A percentile compares a stretch with the other conserved stretches of the same genome.
phyloP scores from a whole-genome alignment of 2,329 filamentous ascomycete genomes.

The Aspergillus felis region DNA sequence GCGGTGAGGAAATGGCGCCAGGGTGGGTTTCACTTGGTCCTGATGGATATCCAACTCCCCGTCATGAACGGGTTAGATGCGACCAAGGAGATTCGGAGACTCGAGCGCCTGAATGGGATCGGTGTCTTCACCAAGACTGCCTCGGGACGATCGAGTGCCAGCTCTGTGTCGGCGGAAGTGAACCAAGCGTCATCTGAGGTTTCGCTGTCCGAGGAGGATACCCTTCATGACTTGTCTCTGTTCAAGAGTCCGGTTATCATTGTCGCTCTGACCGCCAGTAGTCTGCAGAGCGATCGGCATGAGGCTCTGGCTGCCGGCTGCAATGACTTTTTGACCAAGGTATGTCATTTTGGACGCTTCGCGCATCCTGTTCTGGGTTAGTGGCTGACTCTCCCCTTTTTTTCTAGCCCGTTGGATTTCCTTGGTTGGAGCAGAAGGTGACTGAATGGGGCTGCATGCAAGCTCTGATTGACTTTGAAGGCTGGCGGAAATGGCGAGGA shows the following conservation, averaged over 20 bases:
- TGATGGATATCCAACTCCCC: slow-evolving; percentile 98
- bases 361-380: not conserved
- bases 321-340: slow-evolving; percentile 98
- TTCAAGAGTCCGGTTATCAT: slow-evolving; percentile 99
- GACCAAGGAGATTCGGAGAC: slow-evolving; percentile 84
- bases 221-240: slow-evolving; percentile 43
- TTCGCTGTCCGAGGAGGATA: slow-evolving; percentile 34
- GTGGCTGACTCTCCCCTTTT: slow-evolving; percentile 1
- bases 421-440: slow-evolving; percentile 95
- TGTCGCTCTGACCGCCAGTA: slow-evolving; percentile 90
- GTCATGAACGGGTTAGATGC: slow-evolving; percentile 95
- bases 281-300: slow-evolving; percentile 89
- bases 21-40: slow-evolving; percentile 89
- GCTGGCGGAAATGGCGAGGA: slow-evolving; percentile 96
- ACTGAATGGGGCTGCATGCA: slow-evolving; percentile 99
- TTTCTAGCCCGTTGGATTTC: slow-evolving; percentile 84
- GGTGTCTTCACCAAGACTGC: slow-evolving; percentile 78
- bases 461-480: slow-evolving; percentile 95
- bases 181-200: slow-evolving; percentile 16
- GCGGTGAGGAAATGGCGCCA: slow-evolving; percentile 89
- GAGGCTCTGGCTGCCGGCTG: slow-evolving; percentile 92
- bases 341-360: slow-evolving; percentile 39
- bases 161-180: slow-evolving; percentile 20
- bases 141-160: slow-evolving; percentile 48
- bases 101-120: slow-evolving; percentile 88